These are phyloP conservation scores for Escovopsis sp. DNA, from an alignment of 2,329 filamentous ascomycete genomes.

Conservation along the genomic window DNA sequence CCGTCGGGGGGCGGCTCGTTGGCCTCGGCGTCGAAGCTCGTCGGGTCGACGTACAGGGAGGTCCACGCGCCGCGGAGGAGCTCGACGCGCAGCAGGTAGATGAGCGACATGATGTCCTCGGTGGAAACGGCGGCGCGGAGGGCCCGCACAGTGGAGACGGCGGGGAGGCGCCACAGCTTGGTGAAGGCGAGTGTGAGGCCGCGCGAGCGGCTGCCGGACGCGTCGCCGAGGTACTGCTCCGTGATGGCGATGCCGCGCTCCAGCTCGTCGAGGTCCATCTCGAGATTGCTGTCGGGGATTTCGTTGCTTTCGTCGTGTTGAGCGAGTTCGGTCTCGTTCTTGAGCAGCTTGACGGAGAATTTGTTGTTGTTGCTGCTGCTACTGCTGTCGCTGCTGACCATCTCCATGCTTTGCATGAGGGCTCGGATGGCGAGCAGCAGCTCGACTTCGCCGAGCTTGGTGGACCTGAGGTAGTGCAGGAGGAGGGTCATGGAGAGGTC, in stretches of 20 bases:
- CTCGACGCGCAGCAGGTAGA: conserved; percentile 58
- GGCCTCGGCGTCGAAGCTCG: conserved; percentile 27
- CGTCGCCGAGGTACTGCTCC: conserved; percentile 49
- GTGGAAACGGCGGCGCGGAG: conserved; percentile 49
- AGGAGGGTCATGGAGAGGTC: conserved; percentile 55
- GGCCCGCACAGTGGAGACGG: conserved; percentile 41
- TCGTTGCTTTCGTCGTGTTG: too few species aligned
- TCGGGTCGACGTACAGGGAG: conserved; percentile 48
- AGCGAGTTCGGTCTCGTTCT: conserved; percentile 14
- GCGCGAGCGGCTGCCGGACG: conserved; percentile 44
- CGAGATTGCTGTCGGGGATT: conserved; percentile 19
- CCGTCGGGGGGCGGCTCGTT: conserved; percentile 42
- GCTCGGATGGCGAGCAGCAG: conserved; percentile 49
- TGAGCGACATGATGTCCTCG: conserved; percentile 54
- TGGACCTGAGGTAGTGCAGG: conserved; percentile 47
- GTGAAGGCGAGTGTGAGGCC: conserved; percentile 53
- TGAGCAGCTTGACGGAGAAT: conserved; percentile 17
- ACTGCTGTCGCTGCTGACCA: conserved; percentile 28
- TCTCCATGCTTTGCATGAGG: conserved; percentile 54
- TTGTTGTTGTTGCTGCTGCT: too few species aligned
- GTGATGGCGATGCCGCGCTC: conserved; percentile 53
- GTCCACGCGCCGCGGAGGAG: conserved; percentile 65
- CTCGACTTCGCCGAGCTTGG: conserved; percentile 49
- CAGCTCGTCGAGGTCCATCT: conserved; percentile 42
- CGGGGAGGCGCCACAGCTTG: conserved; percentile 52